Conservation (phyloP, 2,329 filamentous ascomycete species). For the Drechmeria coniospora region DNA sequence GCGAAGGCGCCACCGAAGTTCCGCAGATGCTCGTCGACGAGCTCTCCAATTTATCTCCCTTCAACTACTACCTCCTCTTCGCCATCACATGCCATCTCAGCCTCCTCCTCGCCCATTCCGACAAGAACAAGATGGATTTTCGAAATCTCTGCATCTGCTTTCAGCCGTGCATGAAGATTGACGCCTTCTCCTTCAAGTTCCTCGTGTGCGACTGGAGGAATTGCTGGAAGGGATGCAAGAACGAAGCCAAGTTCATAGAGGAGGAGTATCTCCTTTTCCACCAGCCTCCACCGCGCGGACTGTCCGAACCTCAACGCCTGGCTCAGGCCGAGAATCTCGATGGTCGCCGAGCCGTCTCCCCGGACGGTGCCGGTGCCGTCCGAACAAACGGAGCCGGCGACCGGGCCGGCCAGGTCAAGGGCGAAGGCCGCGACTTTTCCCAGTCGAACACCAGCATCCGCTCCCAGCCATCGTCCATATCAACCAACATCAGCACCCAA, state of each 20-base stretch:
- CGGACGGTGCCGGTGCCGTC: constrained; percentile 47
- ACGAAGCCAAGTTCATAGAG: constrained; percentile 65
- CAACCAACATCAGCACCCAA: constrained; percentile 30
- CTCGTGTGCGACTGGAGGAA: constrained; percentile 90
- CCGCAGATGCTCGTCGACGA: constrained; percentile 81
- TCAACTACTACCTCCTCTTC: constrained; percentile 95
- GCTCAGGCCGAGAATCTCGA: constrained; percentile 7
- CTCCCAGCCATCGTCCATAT: constrained; percentile 26
- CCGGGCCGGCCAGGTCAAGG: constrained; percentile 19
- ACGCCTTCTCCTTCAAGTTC: constrained; percentile 89
- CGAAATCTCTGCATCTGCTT: constrained; percentile 93
- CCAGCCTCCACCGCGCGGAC: constrained; percentile 36
- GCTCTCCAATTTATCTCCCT: constrained; percentile 83
- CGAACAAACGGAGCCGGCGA: constrained; percentile 16
- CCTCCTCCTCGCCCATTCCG: constrained; percentile 74
- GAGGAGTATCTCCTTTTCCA: constrained; percentile 49
- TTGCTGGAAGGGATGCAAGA: constrained; percentile 94
- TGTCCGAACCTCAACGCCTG: constrained; percentile 20
- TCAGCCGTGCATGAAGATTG: constrained; percentile 92
- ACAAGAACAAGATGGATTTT: constrained; percentile 98
- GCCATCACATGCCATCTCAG: constrained; percentile 94
- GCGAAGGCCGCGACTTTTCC: constrained; percentile 25
- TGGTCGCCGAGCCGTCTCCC: constrained; percentile 33
- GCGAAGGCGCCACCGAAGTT: constrained; percentile 61
- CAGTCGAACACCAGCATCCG: constrained; percentile 27